A percentile compares a stretch with the other conserved stretches of the same genome.
These are phyloP conservation scores for Fusarium torreyae DNA, from an alignment of 2,329 filamentous ascomycete species.

Conservation along the genomic window DNA sequence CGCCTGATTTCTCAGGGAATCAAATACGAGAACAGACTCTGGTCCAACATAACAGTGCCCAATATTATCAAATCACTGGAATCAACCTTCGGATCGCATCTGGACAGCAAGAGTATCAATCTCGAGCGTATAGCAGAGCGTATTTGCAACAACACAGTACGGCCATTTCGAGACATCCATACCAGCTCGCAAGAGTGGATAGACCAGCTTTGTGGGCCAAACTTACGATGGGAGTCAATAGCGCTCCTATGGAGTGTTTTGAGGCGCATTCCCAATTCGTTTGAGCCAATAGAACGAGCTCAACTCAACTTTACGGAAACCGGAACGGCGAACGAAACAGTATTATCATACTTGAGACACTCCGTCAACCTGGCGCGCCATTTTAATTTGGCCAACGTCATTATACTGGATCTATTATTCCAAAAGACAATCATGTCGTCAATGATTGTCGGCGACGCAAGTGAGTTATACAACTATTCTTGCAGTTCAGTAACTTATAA, in stretches of 20 bases:
- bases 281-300: background rate
- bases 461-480: rapidly evolving
- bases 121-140: slow-evolving; percentile 5
- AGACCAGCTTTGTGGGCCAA: slow-evolving; percentile 9
- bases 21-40: slow-evolving; percentile 10
- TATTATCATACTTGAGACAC: background rate
- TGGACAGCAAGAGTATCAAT: rapidly evolving
- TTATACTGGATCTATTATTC: slow-evolving; percentile 9
- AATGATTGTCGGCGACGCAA: slow-evolving; percentile 7
- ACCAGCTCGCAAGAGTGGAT: slow-evolving; percentile 8
- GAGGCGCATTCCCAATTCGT: background rate
- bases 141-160: background rate
- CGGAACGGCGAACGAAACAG: background rate
- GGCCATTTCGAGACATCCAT: background rate
- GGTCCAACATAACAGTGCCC: slow-evolving; percentile 18
- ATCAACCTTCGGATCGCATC: background rate
- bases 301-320: background rate
- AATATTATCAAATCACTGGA: background rate
- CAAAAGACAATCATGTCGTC: slow-evolving; percentile 18
- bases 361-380: background rate
- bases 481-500: rapidly evolving
- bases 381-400: slow-evolving; percentile 1
- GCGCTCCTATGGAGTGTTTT: slow-evolving; percentile 18
- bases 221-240: slow-evolving; percentile 13
- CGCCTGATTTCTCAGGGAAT: background rate